These are phyloP conservation scores for Pleurotus tuber-regium DNA, from an alignment of 768 basidiomycete genomes.

Conservation along the genomic window DNA sequence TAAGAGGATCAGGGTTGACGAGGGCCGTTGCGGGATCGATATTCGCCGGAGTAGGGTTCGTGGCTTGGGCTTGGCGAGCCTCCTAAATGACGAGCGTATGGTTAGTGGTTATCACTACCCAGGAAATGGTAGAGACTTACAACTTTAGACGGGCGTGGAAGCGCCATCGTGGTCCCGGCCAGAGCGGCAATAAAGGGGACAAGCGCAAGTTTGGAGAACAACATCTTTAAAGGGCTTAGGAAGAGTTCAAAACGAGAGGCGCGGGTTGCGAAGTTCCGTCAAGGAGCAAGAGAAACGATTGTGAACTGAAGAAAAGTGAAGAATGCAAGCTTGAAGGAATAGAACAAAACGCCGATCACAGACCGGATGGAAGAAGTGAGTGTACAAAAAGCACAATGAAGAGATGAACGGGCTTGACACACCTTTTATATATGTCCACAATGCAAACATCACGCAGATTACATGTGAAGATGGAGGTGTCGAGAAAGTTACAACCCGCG, in stretches of 20 bases:
- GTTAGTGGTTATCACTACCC: no score
- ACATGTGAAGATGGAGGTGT: conserved; percentile 7
- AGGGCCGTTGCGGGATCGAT: conserved; percentile 4
- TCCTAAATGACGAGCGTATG: not conserved
- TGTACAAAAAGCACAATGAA: conserved; percentile 10
- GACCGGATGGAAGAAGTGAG: conserved; percentile 8
- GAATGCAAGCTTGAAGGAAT: conserved; percentile 7
- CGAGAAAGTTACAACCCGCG: no score
- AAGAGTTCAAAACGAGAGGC: conserved; percentile 7
- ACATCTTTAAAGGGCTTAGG: no score
- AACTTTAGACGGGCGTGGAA: no score
- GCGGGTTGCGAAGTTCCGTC: not conserved
- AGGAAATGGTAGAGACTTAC: no score
- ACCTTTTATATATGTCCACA: not conserved
- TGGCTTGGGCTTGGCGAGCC: conserved; percentile 2
- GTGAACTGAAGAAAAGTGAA: conserved; percentile 2
- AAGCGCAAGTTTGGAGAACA: conserved; percentile 7
- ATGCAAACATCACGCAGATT: not conserved
- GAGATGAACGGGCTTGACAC: not conserved
- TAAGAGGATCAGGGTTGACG: conserved; percentile 5
- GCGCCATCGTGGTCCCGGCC: not conserved
- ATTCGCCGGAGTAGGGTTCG: not conserved
- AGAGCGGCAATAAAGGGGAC: conserved; percentile 1
- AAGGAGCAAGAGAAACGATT: not conserved
- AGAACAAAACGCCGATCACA: conserved; percentile 10